These are phyloP conservation scores for Magnusiomyces sp. DNA, from an alignment of 1,139 yeast species.

Conservation along the genomic window DNA sequence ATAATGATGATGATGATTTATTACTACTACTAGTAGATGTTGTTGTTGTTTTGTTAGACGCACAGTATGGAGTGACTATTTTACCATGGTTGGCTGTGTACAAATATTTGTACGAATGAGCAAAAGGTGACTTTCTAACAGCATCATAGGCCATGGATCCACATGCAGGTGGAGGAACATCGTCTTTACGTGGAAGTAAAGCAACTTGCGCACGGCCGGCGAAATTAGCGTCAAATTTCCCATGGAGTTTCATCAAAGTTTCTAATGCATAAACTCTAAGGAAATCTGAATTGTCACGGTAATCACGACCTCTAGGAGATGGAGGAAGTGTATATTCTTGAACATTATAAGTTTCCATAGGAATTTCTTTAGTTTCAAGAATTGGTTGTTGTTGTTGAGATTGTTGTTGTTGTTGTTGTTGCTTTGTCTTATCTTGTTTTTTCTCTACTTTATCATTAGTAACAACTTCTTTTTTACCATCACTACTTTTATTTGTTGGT, in stretches of 20 bases:
- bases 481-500: neutral
- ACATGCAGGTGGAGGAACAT: constrained; percentile 1
- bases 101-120: constrained; percentile 3
- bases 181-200: constrained; percentile 7
- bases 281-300: constrained; percentile 30
- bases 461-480: too few species aligned
- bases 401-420: too few species aligned
- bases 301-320: constrained; percentile 4
- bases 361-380: constrained; percentile 13
- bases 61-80: neutral
- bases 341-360: constrained; percentile 8
- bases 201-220: constrained; percentile 16
- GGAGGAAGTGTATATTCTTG: constrained; percentile 10
- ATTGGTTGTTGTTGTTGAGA: too few species aligned
- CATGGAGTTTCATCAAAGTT: constrained; percentile 26
- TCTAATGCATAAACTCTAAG: constrained; percentile 33
- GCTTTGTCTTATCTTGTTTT: too few species aligned
- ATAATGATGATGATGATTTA: too few species aligned
- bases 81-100: constrained; percentile 2
- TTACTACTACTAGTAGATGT: neutral
- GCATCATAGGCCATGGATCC: neutral
- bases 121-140: neutral
- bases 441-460: too few species aligned
- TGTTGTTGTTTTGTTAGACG: neutral
- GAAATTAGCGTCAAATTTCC: constrained; percentile 28